These are phyloP conservation scores for Epichloe hybrida DNA, from an alignment of 2,329 filamentous ascomycete genomes.

Conservation along the genomic window DNA sequence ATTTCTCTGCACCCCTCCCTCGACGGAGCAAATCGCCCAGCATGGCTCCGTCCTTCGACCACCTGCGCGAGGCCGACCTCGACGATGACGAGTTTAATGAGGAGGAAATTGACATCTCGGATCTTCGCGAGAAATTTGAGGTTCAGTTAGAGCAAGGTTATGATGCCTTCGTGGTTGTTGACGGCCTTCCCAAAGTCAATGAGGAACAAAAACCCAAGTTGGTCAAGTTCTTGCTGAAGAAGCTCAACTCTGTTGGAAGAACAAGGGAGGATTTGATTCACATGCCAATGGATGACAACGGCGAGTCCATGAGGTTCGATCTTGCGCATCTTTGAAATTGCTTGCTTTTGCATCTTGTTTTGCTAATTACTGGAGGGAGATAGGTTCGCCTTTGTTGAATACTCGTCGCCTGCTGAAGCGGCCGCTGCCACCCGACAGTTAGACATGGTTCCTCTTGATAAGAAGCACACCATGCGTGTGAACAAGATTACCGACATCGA, in stretches of 20 bases:
- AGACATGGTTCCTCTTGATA: conserved; percentile 79
- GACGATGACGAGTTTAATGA: conserved; percentile 76
- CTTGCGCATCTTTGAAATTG: neutral
- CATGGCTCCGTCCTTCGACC: conserved; percentile 86
- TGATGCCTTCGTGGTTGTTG: conserved; percentile 91
- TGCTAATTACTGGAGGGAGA: neutral
- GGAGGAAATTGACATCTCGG: conserved; percentile 88
- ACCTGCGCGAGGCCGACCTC: conserved; percentile 81
- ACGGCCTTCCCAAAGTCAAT: conserved; percentile 79
- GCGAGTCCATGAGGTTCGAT: conserved; percentile 70
- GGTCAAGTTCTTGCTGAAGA: conserved; percentile 89
- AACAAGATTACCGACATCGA: conserved; percentile 99
- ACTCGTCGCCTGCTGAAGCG: conserved; percentile 79
- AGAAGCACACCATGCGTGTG: conserved; percentile 86
- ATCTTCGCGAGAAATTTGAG: conserved; percentile 88
- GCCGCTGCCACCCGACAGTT: conserved; percentile 79
- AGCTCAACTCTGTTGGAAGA: conserved; percentile 74
- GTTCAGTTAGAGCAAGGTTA: conserved; percentile 92
- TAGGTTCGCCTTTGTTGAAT: conserved; percentile 96
- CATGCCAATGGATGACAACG: conserved; percentile 86
- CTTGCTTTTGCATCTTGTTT: neutral
- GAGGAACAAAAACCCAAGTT: conserved; percentile 90
- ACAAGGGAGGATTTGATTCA: conserved; percentile 76
- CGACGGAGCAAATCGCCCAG: conserved; percentile 31
- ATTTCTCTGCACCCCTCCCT: conserved; percentile 21